Percentiles rank a stretch among this genome's conserved stretches.
These are phyloP conservation scores for Solanum pinnatisectum DNA, from an alignment of 257 asterid species.

Conservation along the genomic window DNA sequence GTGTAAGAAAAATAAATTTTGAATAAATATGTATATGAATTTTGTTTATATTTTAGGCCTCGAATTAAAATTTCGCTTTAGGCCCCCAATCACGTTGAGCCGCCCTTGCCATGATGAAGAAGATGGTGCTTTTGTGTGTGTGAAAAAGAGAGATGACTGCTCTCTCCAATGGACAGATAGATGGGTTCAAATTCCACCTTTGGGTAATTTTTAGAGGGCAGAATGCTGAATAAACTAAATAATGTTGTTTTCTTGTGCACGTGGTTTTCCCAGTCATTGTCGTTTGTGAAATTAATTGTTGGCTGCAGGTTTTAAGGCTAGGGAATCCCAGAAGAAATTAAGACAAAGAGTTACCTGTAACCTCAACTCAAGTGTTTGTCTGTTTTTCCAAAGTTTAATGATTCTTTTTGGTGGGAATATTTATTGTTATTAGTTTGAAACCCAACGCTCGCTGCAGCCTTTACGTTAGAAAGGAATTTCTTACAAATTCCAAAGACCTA, in stretches of 20 bases:
- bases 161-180: neutral
- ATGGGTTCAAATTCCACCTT: neutral
- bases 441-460: neutral
- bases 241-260: neutral
- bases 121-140: neutral
- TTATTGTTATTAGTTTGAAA: neutral
- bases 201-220: too few species aligned
- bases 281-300: neutral
- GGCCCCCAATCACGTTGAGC: too few species aligned
- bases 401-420: neutral
- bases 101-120: too few species aligned
- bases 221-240: too few species aligned
- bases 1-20: too few species aligned
- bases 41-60: too few species aligned
- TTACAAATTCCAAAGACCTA: too few species aligned
- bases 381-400: too few species aligned
- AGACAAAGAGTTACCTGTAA: neutral
- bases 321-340: neutral
- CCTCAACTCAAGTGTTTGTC: neutral
- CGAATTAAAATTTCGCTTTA: too few species aligned
- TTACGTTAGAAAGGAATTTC: too few species aligned
- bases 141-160: neutral
- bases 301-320: neutral
- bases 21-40: too few species aligned
- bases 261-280: neutral